phyloP scores from a whole-genome alignment of 1,284 basidiomycete genomes.

The Heliocybe sulcata region DNA sequence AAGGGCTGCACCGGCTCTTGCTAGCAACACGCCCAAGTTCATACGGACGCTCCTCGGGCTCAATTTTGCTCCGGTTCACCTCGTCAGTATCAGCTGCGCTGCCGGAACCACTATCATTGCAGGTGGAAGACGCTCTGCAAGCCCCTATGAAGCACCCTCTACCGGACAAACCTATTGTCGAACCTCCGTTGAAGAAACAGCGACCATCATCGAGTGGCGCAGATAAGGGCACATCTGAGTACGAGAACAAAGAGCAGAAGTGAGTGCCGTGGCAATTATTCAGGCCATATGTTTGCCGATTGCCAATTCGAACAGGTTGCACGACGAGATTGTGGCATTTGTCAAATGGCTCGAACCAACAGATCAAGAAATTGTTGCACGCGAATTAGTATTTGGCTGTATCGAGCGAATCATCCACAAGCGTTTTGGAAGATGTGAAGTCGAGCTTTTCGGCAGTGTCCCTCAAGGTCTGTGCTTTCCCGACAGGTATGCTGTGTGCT shows the following conservation, averaged over 20 bases:
- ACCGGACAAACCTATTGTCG: neutral
- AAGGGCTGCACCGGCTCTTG: too few relatives aligned
- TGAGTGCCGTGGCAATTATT: too few relatives aligned
- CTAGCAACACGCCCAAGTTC: too few relatives aligned
- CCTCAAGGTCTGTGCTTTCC: conserved; percentile 21
- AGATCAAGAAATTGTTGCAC: conserved; percentile 16
- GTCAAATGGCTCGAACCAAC: conserved; percentile 19
- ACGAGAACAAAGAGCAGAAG: conserved; percentile 27
- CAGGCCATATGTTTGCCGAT: too few relatives aligned
- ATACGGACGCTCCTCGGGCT: too few relatives aligned
- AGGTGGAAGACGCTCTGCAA: neutral
- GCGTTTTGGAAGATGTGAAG: conserved; percentile 13
- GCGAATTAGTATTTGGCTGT: conserved; percentile 16
- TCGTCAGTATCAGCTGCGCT: neutral
- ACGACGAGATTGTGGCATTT: conserved; percentile 44
- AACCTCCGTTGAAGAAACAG: neutral
- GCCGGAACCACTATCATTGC: neutral
- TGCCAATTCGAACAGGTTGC: too few relatives aligned
- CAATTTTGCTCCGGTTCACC: neutral
- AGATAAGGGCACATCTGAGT: conserved; percentile 16
- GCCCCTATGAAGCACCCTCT: neutral
- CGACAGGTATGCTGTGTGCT: conserved; percentile 15
- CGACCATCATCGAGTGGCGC: neutral
- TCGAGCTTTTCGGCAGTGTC: conserved; percentile 23
- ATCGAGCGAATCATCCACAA: conserved; percentile 15